Evolutionary conservation across 164 flowering plant species (phyloP), one percentile per base, ranked within the genome.

Genomic region (Macadamia integrifolia): DNA sequence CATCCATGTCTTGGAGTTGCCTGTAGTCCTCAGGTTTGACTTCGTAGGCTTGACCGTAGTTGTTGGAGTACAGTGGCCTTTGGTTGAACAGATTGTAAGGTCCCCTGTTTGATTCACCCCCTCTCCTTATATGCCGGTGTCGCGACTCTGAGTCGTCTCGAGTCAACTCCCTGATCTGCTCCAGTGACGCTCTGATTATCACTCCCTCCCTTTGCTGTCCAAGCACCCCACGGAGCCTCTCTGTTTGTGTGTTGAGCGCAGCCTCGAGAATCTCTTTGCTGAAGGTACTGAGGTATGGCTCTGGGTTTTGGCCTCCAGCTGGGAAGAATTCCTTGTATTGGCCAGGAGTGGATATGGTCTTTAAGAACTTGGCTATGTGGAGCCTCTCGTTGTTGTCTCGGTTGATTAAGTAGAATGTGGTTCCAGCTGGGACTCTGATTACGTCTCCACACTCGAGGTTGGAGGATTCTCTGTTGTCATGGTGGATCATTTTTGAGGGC

Each of bases 401-500:
- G 65, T 87, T 87, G 79, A 81, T 64, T 72, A 81, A 10, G 50
- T 84, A 86, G 13, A 71, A 35, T 5, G 84, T 75, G 0, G 79
- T 70, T 1, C 92, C 92, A 8, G 92, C 78, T 11, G 71, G 76
- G 29, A 87, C 31, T 62, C 74, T 69, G 1, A 86, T 17, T 3
- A 83, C n/a, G 61, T 86, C 86, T 59, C 89, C 92, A 3, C 29
- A 40, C 53, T 67, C 46, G 6, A 87, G 23, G 32, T 78, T 79
- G 57, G 66, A 70, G 75, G 78, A 78, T 60, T 81, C 81, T 64
- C 77, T 78, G 62, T 64, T 76, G 12, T 78, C 73, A 12, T 74
- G 72, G n/a, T n/a, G n/a, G n/a, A n/a, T n/a, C n/a, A n/a, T n/a
- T n/a, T n/a, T n/a, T n/a, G n/a, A n/a, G n/a, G n/a, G 80, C 74